phyloP scores from a whole-genome alignment of 306 rosid genomes.

The Ceratonia siliqua region DNA sequence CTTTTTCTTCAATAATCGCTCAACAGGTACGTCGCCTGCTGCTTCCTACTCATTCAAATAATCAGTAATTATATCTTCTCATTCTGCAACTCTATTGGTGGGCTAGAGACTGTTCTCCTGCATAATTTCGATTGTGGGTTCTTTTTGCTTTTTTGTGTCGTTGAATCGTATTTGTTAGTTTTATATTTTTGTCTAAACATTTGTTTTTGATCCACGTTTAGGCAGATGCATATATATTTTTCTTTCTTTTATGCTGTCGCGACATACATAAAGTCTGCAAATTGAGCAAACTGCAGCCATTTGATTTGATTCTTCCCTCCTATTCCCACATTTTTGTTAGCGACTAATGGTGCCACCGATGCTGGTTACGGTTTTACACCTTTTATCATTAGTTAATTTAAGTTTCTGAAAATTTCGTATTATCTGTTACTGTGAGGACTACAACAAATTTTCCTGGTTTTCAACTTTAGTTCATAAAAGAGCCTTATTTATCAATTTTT shows the following conservation, averaged over 20 bases:
- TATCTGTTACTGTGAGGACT: background rate
- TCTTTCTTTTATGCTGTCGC: no score
- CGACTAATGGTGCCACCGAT: background rate
- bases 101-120: background rate
- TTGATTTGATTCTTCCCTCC: background rate
- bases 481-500: background rate
- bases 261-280: background rate
- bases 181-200: background rate
- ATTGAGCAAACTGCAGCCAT: background rate
- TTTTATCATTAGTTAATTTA: background rate
- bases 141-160: background rate
- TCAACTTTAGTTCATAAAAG: background rate
- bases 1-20: background rate
- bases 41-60: constrained; percentile 13
- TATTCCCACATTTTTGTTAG: background rate
- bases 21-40: background rate
- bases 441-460: background rate
- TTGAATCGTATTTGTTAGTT: background rate
- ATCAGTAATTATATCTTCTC: background rate
- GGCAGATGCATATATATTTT: background rate
- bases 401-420: background rate
- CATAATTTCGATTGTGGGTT: constrained; percentile 27
- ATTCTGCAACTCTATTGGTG: background rate
- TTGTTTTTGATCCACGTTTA: background rate
- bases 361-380: background rate